Evolutionary conservation across 345 rosid species (phyloP), one percentile per base, ranked within the genome.

Genomic region (Hibiscus trionum): DNA sequence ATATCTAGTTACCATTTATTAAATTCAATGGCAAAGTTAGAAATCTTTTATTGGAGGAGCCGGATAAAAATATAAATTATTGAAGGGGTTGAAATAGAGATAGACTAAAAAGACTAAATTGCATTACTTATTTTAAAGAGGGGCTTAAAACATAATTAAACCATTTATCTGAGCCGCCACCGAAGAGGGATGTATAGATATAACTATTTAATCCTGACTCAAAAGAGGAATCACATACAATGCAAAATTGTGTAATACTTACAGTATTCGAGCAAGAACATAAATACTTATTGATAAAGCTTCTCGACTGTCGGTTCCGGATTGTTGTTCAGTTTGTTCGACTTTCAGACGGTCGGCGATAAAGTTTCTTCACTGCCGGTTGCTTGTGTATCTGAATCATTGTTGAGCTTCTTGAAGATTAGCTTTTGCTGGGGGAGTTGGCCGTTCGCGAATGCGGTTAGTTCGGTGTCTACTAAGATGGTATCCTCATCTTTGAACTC

Each of bases 351-450:
- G 27, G 84, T 65, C 63, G 66, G 76, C 9, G 86, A 76, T 27
- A 78, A 17, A 63, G 80, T 84, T 78, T 83, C 80, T 79, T 66
- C 75, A 44, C 70, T 77, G 69, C 73, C 90, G 7, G 84, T 77
- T 19, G 81, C 77, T 11, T 79, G 66, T 15, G 73, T 19, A 71
- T 71, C 78, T 0, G 70, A 73, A 63, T 65, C 77, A 9, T 75
- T 33, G 61, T 79, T 80, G 0, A 88, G 80, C 73, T 78, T 85
- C 72, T 79, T 86, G 76, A 96, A 93, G 17, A 75, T 77, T 14
- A 96, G 86, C 82, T 91, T 96, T 31, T 87, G 97, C 80, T 91
- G 97, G 62, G 98, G 98, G 37, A 89, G 88, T 58, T 89, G 93
- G n/a, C 97, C 99, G 42, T 87, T 88, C 37, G 91, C 77, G 65